Evolutionary conservation across 2,329 filamentous ascomycete genomes (phyloP), one percentile per base, ranked within the genome.

Genomic region (Stachybotrys chlorohalonatus): DNA sequence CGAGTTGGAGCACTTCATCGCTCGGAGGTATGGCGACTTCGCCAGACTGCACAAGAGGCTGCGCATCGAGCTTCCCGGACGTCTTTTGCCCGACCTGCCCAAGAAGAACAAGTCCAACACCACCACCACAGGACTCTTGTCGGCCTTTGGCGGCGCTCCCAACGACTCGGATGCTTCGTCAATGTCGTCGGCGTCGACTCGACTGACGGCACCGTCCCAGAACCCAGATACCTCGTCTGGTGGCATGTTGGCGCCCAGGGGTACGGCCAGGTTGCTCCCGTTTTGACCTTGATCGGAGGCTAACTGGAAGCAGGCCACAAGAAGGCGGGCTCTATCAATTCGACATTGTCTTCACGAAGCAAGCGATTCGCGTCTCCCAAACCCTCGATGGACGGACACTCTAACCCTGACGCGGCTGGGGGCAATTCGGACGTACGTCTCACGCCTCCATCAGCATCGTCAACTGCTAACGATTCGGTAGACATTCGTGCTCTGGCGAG

Each of bases 11-110:
- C 77, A 86, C 60, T 94, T 90, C 65, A 81, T 97, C 53, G 90
- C 86, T 15, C 83, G 91, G 56, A 81, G 93, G 61, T 99, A 96
- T 68, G 89, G 92, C 36, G 90, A 96, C 62, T 99, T 99, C 67
- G 80, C 76, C 31, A 84, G 82, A 59, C 77, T 99, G 56, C 86
- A 95, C 69, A 93, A 87, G 70, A 81, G 81, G 59, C 71, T 99
- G 57, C 85, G 89, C 42, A 83, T 85, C 11, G 94, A 99, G 70
- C 78, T 97, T 53, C 94, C 94, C 0, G 94, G 94, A 16, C 95
- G 95, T 64, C 82, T 96, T 6, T 77, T 99, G 3, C 89, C 92
- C 11, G 83, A 90, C 1, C 74, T 97, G 52, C 94, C 94, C 1
- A 86, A 86, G 67, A 97, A 97, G 80, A 96, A 96, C 70, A 95